Evolutionary conservation across 345 rosid genomes (phyloP).

Genomic region (thale cress (Arabidopsis thaliana)): TAIR10.1 NC_003074.8:5597501-5598000

Average conservation of each 20-base stretch:
- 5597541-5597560: conserved; percentile 43
- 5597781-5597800: neutral
- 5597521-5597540: conserved; percentile 31
- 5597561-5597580: conserved; percentile 41
- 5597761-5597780: conserved; percentile 1
- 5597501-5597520: conserved; percentile 22
- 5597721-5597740: neutral
- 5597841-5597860: conserved; percentile 7
- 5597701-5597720: conserved; percentile 31
- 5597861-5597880: conserved; percentile 10
- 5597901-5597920: neutral
- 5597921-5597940: neutral
- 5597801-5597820: conserved; percentile 16
- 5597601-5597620: conserved; percentile 43
- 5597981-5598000: conserved; percentile 30
- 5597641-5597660: conserved; percentile 40
- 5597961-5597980: neutral
- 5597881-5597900: neutral
- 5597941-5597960: neutral
- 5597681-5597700: conserved; percentile 40
- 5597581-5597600: conserved; percentile 42
- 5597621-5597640: conserved; percentile 41
- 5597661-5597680: conserved; percentile 37
- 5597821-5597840: conserved; percentile 2
- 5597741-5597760: neutral